Conservation (phyloP, 2,329 filamentous ascomycete genomes). For the Phoma herbarum region DNA sequence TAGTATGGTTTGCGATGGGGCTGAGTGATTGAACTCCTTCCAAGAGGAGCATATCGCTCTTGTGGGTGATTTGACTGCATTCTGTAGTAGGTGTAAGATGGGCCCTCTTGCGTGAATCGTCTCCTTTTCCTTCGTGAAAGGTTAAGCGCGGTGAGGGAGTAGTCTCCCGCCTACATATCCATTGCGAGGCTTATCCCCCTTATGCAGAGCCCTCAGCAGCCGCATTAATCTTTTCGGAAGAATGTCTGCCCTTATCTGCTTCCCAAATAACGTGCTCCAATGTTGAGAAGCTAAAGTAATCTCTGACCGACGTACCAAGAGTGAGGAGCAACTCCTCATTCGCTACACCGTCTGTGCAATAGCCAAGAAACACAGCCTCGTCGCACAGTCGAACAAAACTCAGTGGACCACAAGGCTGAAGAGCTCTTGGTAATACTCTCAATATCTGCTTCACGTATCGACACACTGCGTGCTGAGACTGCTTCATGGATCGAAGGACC, state of each 20-base stretch:
- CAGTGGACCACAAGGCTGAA: neutral
- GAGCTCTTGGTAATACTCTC: neutral
- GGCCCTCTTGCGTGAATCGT: neutral
- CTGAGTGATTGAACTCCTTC: neutral
- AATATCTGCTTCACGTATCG: neutral
- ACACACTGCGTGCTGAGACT: neutral
- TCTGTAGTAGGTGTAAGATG: neutral
- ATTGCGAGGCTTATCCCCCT: neutral
- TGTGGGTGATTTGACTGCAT: neutral
- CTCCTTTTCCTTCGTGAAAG: neutral
- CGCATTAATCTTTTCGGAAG: neutral
- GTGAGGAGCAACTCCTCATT: neutral
- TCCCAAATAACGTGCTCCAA: neutral
- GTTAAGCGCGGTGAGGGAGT: neutral
- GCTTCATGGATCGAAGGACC: neutral
- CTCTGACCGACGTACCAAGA: neutral
- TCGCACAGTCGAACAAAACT: neutral
- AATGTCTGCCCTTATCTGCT: neutral
- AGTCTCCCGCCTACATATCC: neutral
- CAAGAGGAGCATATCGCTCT: neutral
- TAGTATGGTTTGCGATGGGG: neutral
- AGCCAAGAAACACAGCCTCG: neutral
- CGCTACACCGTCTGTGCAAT: neutral
- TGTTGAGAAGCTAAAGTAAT: neutral
- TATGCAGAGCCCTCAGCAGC: neutral